Conservation (phyloP, 2,329 filamentous ascomycete species). For the Talaromyces sp. region DNA sequence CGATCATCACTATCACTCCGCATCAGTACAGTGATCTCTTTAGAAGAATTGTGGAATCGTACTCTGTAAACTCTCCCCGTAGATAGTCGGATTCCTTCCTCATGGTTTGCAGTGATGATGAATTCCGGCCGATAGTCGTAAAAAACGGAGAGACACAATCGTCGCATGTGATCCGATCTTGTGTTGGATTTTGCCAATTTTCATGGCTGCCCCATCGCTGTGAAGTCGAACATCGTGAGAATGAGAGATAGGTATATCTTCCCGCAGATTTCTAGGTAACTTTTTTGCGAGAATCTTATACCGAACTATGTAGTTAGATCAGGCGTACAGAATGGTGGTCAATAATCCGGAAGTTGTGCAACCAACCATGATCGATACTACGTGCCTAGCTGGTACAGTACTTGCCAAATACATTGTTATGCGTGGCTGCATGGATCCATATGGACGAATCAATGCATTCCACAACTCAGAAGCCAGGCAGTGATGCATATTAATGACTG, state of each 20-base stretch:
- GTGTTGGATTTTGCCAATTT: background rate
- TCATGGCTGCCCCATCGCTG: no score
- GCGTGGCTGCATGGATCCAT: background rate
- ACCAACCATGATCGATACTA: constrained; percentile 1
- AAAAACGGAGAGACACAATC: no score
- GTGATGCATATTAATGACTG: background rate
- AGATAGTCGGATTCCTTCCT: no score
- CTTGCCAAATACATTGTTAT: constrained; percentile 1
- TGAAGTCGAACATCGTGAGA: background rate
- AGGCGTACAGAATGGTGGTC: background rate
- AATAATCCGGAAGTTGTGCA: background rate
- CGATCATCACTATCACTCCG: background rate
- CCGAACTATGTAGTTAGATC: no score
- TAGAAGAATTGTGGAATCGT: no score
- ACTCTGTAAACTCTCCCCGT: no score
- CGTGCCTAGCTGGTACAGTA: no score
- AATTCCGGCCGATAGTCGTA: no score
- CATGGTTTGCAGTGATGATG: no score
- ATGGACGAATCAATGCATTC: background rate
- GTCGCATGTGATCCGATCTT: background rate
- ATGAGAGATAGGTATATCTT: background rate
- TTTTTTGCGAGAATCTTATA: background rate
- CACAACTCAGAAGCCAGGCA: background rate
- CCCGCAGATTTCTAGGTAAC: background rate
- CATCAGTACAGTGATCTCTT: no score